Evolutionary conservation across 1,284 basidiomycete species (phyloP), one percentile per base, ranked within the genome.

Genomic region (Porodaedalea pini): DNA sequence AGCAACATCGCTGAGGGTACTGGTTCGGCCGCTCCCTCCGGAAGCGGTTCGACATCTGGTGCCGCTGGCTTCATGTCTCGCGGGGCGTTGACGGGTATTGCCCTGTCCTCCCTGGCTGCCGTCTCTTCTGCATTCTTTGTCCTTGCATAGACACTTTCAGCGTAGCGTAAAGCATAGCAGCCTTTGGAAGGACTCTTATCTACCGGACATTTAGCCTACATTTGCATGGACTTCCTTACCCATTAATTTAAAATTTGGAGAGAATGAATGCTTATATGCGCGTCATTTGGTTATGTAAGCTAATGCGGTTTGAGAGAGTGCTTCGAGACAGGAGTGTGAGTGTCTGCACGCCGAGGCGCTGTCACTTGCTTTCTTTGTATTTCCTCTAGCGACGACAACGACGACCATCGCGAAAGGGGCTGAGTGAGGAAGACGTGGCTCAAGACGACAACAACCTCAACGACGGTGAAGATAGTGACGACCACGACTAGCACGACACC

Each of bases 1-100:
- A 68, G 73, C 15, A 62, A 54, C 44, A 68, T 80, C 48, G 66
- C 70, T 34, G 68, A 74, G 61, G 70, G 70, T 19, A 71, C 73
- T 37, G 65, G 68, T 43, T 63, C 65, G 49, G 62, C 58, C 32
- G 66, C 69, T 1, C 69, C 66, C 17, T 58, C 60, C 23, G 57
- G 67, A 6, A 56, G 68, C 0, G 64, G 59, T n/a, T 63, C 57
- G 31, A 64, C 56, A 15, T 64, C 64, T 7, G 67, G 69, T 58
- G 71, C 66, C 2, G 69, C 69, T 17, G 43, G 57, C 13, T 52
- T 66, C 23, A 57, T 70, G 36, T 65, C 62, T 3, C 29, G 29
- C n/a, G 37, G 37, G 10, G 55, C 47, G 4, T 27, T 57, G n/a
- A 51, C 43, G n/a, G 60, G 56, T 31, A 19, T 54, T n/a, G 52